These are phyloP conservation scores for Thielaviopsis punctulata DNA, from an alignment of 2,329 filamentous ascomycete species.

Conservation along the genomic window DNA sequence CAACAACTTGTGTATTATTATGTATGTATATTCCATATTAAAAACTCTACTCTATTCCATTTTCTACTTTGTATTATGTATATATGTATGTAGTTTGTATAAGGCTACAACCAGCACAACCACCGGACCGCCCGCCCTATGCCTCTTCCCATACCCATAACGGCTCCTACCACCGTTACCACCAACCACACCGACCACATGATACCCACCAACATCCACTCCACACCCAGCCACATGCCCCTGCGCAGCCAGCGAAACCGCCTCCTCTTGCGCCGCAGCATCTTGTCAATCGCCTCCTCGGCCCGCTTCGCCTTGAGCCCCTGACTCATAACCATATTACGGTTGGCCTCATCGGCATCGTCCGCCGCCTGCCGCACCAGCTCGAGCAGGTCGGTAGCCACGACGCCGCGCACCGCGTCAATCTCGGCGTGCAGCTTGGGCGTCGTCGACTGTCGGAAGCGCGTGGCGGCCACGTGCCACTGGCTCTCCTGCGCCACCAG, in stretches of 20 bases:
- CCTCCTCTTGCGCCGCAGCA: constrained; percentile 50
- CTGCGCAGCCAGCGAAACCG: constrained; percentile 58
- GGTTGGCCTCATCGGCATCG: constrained; percentile 61
- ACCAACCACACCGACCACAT: constrained; percentile 94
- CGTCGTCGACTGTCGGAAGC: constrained; percentile 39
- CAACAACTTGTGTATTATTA: too few species aligned
- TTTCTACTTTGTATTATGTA: not conserved
- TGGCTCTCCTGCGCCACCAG: constrained; percentile 30
- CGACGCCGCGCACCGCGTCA: constrained; percentile 27
- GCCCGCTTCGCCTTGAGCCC: constrained; percentile 68
- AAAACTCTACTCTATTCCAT: not conserved
- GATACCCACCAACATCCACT: constrained; percentile 74
- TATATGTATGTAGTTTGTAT: not conserved
- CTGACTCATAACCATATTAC: constrained; percentile 58
- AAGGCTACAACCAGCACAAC: constrained; percentile 57
- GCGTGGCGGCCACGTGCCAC: constrained; percentile 43
- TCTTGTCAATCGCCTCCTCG: constrained; percentile 60
- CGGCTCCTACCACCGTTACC: constrained; percentile 56
- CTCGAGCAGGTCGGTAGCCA: constrained; percentile 36
- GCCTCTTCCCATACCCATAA: constrained; percentile 45
- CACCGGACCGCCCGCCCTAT: constrained; percentile 48
- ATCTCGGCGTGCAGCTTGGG: constrained; percentile 33
- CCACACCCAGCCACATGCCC: constrained; percentile 63
- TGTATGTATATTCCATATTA: not conserved
- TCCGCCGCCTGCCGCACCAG: constrained; percentile 54